phyloP scores from a whole-genome alignment of 305 asterid species.

The Monarda citriodora region DNA sequence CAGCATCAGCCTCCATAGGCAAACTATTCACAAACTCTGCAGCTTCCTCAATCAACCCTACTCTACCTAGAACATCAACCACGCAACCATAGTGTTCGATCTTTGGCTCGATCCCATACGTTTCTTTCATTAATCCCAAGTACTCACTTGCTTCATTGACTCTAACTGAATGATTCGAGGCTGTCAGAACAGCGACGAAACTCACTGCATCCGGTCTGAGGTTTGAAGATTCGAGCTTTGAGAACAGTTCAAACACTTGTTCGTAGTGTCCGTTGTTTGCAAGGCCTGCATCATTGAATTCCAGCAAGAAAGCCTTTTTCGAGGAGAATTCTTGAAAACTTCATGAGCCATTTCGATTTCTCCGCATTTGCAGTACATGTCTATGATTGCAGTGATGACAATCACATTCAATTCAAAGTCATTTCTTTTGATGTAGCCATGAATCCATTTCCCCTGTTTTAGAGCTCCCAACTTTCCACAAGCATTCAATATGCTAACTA shows the following conservation, averaged over 20 bases:
- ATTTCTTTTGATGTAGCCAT: constrained; percentile 36
- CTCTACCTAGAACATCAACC: constrained; percentile 69
- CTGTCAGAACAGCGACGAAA: constrained; percentile 50
- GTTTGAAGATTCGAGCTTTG: constrained; percentile 33
- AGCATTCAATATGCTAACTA: constrained; percentile 72
- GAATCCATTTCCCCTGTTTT: constrained; percentile 61
- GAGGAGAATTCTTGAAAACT: constrained; percentile 31
- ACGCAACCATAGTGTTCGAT: constrained; percentile 69
- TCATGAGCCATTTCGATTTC: constrained; percentile 33
- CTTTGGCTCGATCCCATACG: constrained; percentile 41
- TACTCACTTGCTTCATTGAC: constrained; percentile 50
- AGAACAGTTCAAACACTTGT: constrained; percentile 45
- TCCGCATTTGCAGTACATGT: constrained; percentile 81
- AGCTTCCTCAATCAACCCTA: constrained; percentile 67
- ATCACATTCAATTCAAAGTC: constrained; percentile 46
- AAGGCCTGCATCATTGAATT: constrained; percentile 76
- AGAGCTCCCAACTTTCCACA: constrained; percentile 53
- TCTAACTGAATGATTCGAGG: constrained; percentile 56
- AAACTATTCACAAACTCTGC: constrained; percentile 43
- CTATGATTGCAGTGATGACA: constrained; percentile 52
- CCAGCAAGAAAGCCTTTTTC: constrained; percentile 67
- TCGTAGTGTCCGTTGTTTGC: constrained; percentile 60
- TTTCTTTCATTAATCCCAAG: constrained; percentile 41
- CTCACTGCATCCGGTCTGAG: constrained; percentile 54
- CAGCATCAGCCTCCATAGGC: constrained; percentile 58